phyloP scores from a whole-genome alignment of 2,329 filamentous ascomycete species.

The Akanthomyces dipterigenus region DNA sequence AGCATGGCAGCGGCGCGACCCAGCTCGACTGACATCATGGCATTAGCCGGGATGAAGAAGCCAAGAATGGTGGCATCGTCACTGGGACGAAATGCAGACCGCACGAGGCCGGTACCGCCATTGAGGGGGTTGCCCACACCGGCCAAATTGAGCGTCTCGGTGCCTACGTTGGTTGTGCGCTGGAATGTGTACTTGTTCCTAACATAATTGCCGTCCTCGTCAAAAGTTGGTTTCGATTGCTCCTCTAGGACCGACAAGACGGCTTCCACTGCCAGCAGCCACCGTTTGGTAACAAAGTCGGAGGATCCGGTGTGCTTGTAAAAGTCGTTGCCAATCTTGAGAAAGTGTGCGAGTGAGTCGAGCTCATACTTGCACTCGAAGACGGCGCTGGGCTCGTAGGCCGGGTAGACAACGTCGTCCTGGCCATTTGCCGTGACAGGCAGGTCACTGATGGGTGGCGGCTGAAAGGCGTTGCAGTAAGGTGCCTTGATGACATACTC shows the following conservation, averaged over 20 bases:
- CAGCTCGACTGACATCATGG: constrained; percentile 90
- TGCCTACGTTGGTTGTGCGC: constrained; percentile 70
- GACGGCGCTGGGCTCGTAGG: constrained; percentile 75
- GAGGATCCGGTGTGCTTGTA: constrained; percentile 70
- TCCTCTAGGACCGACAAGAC: constrained; percentile 67
- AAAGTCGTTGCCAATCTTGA: constrained; percentile 81
- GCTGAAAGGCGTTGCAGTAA: constrained; percentile 98
- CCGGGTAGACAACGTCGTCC: constrained; percentile 76
- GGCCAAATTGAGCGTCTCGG: constrained; percentile 76
- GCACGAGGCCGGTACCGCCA: constrained; percentile 72
- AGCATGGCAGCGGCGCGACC: constrained; percentile 66
- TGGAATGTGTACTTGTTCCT: constrained; percentile 84
- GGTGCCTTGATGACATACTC: constrained; percentile 92
- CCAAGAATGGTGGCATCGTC: constrained; percentile 93
- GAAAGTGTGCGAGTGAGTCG: constrained; percentile 88
- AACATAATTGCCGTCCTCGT: constrained; percentile 57
- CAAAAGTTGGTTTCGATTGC: constrained; percentile 77
- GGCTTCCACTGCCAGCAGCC: constrained; percentile 70
- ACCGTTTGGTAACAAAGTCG: constrained; percentile 71
- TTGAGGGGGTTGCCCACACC: constrained; percentile 92
- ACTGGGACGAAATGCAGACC: constrained; percentile 88
- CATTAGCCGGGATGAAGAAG: constrained; percentile 92
- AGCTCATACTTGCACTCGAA: constrained; percentile 99
- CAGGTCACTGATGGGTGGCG: constrained; percentile 76
- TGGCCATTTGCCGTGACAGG: constrained; percentile 69